A percentile compares a stretch with the other conserved stretches of the same genome.
Evolutionary conservation across 371 early-diverging fungal genomes (phyloP).

Genomic region (Rhizomucor miehei): DNA sequence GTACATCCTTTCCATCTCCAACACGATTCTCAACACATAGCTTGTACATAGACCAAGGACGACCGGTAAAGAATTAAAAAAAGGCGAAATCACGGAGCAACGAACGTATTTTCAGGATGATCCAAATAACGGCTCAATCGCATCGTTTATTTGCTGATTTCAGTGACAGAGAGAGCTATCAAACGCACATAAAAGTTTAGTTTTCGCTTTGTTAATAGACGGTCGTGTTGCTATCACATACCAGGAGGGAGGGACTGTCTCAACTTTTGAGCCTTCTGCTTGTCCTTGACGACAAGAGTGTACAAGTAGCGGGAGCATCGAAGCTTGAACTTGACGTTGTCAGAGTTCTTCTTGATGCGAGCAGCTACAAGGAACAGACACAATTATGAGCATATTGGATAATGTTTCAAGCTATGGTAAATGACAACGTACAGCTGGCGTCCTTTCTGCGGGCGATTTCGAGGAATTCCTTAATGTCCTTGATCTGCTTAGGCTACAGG

Average conservation of each 20-base stretch:
- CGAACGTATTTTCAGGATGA: no score
- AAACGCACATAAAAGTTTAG: neutral
- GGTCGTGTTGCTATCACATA: constrained; percentile 26
- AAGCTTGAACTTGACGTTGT: constrained; percentile 97
- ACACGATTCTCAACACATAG: no score
- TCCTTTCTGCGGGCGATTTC: constrained; percentile 95
- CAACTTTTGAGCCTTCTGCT: constrained; percentile 96
- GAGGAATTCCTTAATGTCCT: constrained; percentile 97
- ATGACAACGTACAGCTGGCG: constrained; percentile 69
- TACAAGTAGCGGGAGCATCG: constrained; percentile 97
- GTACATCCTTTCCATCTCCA: no score
- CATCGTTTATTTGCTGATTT: constrained; percentile 19
- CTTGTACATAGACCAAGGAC: no score
- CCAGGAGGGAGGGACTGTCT: constrained; percentile 90
- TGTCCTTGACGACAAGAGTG: constrained; percentile 95
- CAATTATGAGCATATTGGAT: no score
- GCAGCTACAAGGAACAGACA: constrained; percentile 54
- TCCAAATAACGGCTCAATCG: no score
- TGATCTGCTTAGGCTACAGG: constrained; percentile 91
- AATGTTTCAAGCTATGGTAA: neutral
- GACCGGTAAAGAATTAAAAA: no score
- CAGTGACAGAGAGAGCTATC: constrained; percentile 38
- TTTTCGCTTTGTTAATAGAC: neutral
- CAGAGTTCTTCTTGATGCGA: constrained; percentile 96
- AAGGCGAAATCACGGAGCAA: no score